A percentile compares a stretch with the other conserved stretches of the same genome.
These are phyloP conservation scores for Pseudogymnoascus pannorum DNA, from an alignment of 2,329 filamentous ascomycete species.

Conservation along the genomic window DNA sequence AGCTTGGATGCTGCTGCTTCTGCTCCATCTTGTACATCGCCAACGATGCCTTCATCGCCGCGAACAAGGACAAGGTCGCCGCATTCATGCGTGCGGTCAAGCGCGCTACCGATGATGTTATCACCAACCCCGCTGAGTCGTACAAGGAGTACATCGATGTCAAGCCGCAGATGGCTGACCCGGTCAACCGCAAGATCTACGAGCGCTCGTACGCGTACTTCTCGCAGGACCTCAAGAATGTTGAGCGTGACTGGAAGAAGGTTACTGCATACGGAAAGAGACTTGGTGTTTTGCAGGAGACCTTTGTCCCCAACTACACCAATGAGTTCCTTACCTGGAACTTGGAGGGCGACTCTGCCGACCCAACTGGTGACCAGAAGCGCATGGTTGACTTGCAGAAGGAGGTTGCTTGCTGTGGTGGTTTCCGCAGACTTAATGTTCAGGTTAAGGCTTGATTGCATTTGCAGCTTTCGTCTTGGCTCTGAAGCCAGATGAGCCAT, in stretches of 20 bases:
- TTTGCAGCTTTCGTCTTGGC: neutral
- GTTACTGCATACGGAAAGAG: conserved; percentile 71
- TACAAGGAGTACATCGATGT: conserved; percentile 64
- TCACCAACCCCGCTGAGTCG: conserved; percentile 53
- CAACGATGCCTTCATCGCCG: conserved; percentile 62
- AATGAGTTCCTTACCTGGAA: conserved; percentile 63
- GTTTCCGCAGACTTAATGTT: conserved; percentile 47
- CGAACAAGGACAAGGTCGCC: conserved; percentile 57
- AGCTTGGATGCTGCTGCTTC: conserved; percentile 78
- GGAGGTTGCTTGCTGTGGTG: conserved; percentile 56
- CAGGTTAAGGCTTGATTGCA: conserved; percentile 11
- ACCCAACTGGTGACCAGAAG: conserved; percentile 68
- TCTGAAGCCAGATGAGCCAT: neutral
- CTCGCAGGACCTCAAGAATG: conserved; percentile 67
- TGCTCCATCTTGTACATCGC: conserved; percentile 71
- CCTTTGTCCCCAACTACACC: conserved; percentile 67
- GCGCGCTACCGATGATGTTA: conserved; percentile 64
- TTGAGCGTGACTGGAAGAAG: conserved; percentile 67
- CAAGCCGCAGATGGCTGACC: conserved; percentile 62
- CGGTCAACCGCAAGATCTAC: conserved; percentile 70
- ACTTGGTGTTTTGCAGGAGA: conserved; percentile 55
- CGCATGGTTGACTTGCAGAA: conserved; percentile 63
- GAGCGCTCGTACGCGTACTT: conserved; percentile 74
- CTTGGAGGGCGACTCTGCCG: conserved; percentile 55
- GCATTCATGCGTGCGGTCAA: conserved; percentile 69